Evolutionary conservation across 371 early-diverging fungal species (phyloP).

Genomic region (Mortierella sp.): DNA sequence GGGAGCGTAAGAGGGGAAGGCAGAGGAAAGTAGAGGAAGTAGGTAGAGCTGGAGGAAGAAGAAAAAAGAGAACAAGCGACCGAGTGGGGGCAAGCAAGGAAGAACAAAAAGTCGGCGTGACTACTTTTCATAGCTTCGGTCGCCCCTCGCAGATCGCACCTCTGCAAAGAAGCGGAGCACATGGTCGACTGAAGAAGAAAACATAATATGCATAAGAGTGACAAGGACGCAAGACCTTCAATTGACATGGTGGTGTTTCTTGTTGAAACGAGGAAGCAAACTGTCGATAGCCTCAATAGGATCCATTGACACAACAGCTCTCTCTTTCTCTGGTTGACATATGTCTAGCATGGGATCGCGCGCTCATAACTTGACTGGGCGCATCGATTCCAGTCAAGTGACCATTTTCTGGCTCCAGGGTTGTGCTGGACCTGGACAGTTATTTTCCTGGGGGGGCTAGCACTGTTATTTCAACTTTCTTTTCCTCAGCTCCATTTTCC

Average conservation of each 20-base stretch:
- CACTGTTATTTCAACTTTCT: neutral
- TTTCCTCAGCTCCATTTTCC: neutral
- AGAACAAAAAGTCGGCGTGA: neutral
- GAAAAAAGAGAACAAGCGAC: neutral
- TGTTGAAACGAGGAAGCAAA: too few species aligned
- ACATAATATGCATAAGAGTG: too few species aligned
- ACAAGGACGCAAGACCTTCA: too few species aligned
- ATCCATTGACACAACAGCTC: too few species aligned
- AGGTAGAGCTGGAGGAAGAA: neutral
- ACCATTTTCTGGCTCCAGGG: neutral
- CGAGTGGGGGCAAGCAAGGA: slow-evolving; percentile 1
- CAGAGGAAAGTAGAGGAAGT: neutral
- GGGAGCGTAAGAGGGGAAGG: neutral
- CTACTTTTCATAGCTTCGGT: neutral
- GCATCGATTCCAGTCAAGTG: neutral
- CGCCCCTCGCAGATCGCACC: too few species aligned
- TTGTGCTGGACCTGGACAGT: neutral
- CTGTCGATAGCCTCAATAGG: too few species aligned
- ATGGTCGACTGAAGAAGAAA: too few species aligned
- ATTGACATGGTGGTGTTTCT: too few species aligned
- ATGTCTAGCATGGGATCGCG: too few species aligned
- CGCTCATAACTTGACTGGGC: too few species aligned
- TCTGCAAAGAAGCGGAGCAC: too few species aligned
- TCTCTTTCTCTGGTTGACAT: too few species aligned
- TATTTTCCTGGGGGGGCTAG: neutral